phyloP scores from a whole-genome alignment of 139 green algal genomes.

The Spirogloea muscicola region DNA sequence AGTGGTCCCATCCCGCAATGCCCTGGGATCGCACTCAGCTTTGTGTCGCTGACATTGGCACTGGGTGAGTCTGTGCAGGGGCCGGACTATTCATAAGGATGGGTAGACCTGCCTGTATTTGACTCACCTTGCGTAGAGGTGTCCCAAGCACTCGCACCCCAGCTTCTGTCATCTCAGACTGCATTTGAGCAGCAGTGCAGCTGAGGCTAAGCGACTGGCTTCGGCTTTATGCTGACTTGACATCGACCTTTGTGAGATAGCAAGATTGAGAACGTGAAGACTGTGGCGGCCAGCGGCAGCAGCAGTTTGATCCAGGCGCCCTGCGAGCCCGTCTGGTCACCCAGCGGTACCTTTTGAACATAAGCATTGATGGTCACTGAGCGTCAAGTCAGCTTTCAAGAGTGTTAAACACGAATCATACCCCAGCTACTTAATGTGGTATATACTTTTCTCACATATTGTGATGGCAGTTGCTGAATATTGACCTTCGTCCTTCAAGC shows the following conservation, averaged over 20 bases:
- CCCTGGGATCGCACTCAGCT: slow-evolving; percentile 66
- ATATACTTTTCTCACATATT: neutral
- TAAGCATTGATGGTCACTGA: too few relatives aligned
- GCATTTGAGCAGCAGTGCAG: neutral
- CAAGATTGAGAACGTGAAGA: neutral
- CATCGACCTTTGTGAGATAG: neutral
- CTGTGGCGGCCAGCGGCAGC: neutral
- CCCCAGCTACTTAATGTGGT: neutral
- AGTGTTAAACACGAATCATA: neutral
- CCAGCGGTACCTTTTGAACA: neutral
- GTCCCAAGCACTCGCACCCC: neutral
- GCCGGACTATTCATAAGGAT: too few relatives aligned
- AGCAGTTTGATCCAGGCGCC: neutral
- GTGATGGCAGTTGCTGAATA: too few relatives aligned
- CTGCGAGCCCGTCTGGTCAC: slow-evolving; percentile 22
- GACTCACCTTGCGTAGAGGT: neutral
- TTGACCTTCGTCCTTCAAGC: too few relatives aligned
- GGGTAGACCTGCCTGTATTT: too few relatives aligned
- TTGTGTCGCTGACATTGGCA: slow-evolving; percentile 53
- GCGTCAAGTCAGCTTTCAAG: neutral
- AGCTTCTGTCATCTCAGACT: neutral
- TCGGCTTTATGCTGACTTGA: neutral
- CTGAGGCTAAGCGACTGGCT: neutral
- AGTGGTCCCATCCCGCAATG: slow-evolving; percentile 76
- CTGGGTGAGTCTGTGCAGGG: too few relatives aligned